Evolutionary conservation across 495 filamentous ascomycete species (phyloP).

Genomic region (Patellaria atrata): DNA sequence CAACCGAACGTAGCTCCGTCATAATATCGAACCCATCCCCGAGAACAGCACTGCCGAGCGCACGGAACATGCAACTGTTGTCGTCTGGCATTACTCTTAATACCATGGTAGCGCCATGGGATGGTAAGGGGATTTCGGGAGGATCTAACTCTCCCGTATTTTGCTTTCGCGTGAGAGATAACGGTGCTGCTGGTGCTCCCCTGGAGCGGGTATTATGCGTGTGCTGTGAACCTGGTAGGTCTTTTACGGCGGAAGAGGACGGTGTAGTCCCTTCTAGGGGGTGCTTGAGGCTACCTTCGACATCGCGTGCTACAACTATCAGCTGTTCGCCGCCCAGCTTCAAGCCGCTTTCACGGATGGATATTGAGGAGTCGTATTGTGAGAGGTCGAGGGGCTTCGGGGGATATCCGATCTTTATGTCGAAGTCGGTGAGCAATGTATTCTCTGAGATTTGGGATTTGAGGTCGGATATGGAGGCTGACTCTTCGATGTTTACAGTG

Average conservation of each 20-base stretch:
- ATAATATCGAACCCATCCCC: slow-evolving; percentile 52
- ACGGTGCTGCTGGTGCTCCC: slow-evolving; percentile 11
- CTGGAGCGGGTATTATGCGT: not conserved
- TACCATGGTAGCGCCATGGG: slow-evolving; percentile 50
- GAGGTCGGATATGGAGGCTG: slow-evolving; percentile 51
- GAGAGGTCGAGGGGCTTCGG: slow-evolving; percentile 52
- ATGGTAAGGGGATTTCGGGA: slow-evolving; percentile 51
- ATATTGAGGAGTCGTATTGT: slow-evolving; percentile 30
- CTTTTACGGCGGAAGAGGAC: not conserved
- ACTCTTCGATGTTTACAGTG: slow-evolving; percentile 48
- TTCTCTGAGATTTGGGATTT: slow-evolving; percentile 38
- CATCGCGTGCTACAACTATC: slow-evolving; percentile 41
- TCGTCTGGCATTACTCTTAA: slow-evolving; percentile 96
- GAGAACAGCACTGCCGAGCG: slow-evolving; percentile 64
- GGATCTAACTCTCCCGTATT: slow-evolving; percentile 40
- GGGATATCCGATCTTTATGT: slow-evolving; percentile 82
- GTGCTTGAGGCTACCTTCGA: slow-evolving; percentile 21
- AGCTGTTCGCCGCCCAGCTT: slow-evolving; percentile 72
- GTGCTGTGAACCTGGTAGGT: not conserved
- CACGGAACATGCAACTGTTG: slow-evolving; percentile 89
- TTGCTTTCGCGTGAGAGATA: slow-evolving; percentile 28
- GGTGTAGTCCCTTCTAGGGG: not conserved
- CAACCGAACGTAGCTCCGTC: slow-evolving; percentile 61
- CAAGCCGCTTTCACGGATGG: slow-evolving; percentile 41
- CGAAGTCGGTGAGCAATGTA: slow-evolving; percentile 42